These are phyloP conservation scores for Cercospora zeina DNA, from an alignment of 2,329 filamentous ascomycete species.

Conservation along the genomic window DNA sequence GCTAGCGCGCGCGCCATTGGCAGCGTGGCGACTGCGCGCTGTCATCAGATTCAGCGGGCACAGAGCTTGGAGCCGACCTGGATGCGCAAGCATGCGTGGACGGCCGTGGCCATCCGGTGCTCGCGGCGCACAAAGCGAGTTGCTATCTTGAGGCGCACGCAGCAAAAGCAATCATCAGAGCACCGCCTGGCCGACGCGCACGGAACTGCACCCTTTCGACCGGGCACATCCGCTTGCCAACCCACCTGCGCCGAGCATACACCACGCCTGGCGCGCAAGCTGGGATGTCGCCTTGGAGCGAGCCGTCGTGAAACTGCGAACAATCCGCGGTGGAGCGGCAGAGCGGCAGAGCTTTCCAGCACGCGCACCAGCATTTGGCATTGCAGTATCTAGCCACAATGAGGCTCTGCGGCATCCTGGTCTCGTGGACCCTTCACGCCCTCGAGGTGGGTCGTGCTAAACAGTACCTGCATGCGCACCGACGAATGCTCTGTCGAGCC, in stretches of 20 bases:
- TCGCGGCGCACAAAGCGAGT: not conserved
- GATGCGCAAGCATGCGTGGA: not conserved
- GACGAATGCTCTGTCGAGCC: constrained; percentile 32
- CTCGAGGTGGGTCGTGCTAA: constrained; percentile 26
- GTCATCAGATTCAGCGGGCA: too few species aligned
- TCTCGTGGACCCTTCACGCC: constrained; percentile 16
- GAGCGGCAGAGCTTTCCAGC: not conserved
- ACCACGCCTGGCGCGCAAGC: not conserved
- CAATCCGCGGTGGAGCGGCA: not conserved
- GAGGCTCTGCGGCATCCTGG: constrained; percentile 20
- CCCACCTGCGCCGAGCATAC: not conserved
- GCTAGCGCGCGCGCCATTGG: constrained; percentile 1
- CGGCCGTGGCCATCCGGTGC: not conserved
- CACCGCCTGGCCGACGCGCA: not conserved
- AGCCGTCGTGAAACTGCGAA: not conserved
- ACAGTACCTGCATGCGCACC: constrained; percentile 33
- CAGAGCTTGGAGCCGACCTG: too few species aligned
- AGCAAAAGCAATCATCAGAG: not conserved
- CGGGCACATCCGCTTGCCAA: not conserved
- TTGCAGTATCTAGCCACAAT: constrained; percentile 3
- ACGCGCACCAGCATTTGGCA: not conserved
- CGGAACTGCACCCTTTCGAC: constrained; percentile 5
- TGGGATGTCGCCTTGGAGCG: not conserved
- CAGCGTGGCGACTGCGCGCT: constrained; percentile 10
- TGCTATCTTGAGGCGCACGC: not conserved